These are phyloP conservation scores for Metschnikowia kofuensis DNA, from an alignment of 805 yeast species.

Conservation along the genomic window DNA sequence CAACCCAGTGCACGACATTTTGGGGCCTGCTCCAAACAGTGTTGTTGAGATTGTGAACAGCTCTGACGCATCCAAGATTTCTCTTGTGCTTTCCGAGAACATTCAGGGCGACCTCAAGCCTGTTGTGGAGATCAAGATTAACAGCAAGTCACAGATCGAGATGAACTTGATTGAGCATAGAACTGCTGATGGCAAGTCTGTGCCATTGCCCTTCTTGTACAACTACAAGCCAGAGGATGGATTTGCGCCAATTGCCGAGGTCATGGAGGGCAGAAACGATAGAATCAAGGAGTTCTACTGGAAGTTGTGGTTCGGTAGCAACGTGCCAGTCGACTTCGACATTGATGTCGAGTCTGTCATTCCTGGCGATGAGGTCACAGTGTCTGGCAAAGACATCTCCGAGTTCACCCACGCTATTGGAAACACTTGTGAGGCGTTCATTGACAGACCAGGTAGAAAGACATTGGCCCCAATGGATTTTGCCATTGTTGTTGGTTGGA, in stretches of 20 bases:
- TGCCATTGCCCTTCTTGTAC: constrained; percentile 74
- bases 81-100: constrained; percentile 63
- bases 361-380: constrained; percentile 63
- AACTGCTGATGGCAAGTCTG: constrained; percentile 73
- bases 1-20: constrained; percentile 77
- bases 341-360: constrained; percentile 71
- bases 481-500: constrained; percentile 98
- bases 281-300: constrained; percentile 96
- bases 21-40: constrained; percentile 66
- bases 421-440: constrained; percentile 94
- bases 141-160: constrained; percentile 53
- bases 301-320: constrained; percentile 88
- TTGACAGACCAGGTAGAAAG: constrained; percentile 77
- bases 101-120: constrained; percentile 68
- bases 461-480: constrained; percentile 98
- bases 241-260: constrained; percentile 92
- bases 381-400: constrained; percentile 74
- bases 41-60: constrained; percentile 56
- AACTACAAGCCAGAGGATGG: constrained; percentile 81
- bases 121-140: constrained; percentile 60
- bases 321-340: constrained; percentile 58
- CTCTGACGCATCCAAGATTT: constrained; percentile 53
- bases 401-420: constrained; percentile 97
- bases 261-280: constrained; percentile 84
- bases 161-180: constrained; percentile 83